A percentile compares a stretch with the other conserved stretches of the same genome.
phyloP scores from a whole-genome alignment of 106 monocot genomes.

The Acorus calamus region DNA sequence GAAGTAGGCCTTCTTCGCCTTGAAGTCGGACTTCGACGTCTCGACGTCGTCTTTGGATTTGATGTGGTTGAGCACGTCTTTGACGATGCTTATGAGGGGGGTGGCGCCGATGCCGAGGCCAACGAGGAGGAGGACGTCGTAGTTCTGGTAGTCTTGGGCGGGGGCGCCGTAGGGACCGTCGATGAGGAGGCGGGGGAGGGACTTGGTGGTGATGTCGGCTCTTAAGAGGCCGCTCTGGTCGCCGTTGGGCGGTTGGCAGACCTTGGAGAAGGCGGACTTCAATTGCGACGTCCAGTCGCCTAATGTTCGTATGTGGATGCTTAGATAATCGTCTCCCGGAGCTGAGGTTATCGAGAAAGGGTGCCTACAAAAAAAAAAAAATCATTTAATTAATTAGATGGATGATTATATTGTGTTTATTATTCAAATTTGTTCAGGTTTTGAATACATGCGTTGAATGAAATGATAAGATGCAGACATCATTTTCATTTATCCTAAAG shows the following conservation, averaged over 20 bases:
- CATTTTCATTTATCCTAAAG: too few relatives aligned
- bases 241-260: too few relatives aligned
- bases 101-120: not conserved
- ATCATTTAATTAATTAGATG: too few relatives aligned
- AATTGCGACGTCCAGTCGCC: constrained; percentile 34
- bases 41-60: not conserved
- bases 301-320: constrained; percentile 42
- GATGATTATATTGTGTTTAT: too few relatives aligned
- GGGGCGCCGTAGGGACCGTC: too few relatives aligned
- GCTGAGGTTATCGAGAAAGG: constrained; percentile 58
- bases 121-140: too few relatives aligned
- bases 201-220: constrained; percentile 13
- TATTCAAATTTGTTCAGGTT: too few relatives aligned
- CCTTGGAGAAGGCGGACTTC: constrained; percentile 11
- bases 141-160: too few relatives aligned
- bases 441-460: too few relatives aligned
- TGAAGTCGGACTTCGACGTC: constrained; percentile 6
- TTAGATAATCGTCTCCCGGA: constrained; percentile 35
- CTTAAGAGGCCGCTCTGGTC: constrained; percentile 40
- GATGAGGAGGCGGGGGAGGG: too few relatives aligned
- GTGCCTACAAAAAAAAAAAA: constrained; percentile 11
- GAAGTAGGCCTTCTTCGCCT: constrained; percentile 37
- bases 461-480: too few relatives aligned
- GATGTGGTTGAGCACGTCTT: constrained; percentile 35
- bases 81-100: constrained; percentile 18